phyloP scores from a whole-genome alignment of 2,329 filamentous ascomycete species.

The Aspergillus nomiae region DNA sequence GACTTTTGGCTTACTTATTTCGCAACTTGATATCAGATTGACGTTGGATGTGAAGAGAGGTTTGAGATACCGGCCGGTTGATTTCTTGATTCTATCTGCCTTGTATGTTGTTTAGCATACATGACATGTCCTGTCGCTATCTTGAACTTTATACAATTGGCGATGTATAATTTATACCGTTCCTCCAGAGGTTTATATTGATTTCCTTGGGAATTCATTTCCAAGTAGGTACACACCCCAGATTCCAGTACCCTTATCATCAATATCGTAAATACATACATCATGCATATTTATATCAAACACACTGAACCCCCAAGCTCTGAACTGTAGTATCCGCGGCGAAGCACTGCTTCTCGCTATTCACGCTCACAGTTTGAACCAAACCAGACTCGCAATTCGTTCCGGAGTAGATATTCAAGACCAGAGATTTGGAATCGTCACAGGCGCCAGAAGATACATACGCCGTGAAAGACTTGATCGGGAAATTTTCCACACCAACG shows the following conservation, averaged over 20 bases:
- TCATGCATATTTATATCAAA: not conserved
- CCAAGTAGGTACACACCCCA: not conserved
- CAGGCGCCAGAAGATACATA: constrained; percentile 16
- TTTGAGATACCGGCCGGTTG: not conserved
- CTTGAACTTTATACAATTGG: not conserved
- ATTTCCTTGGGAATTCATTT: not conserved
- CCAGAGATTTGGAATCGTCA: constrained; percentile 13
- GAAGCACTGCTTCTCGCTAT: not conserved
- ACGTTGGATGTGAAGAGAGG: not conserved
- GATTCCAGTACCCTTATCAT: not conserved
- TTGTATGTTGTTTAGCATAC: not conserved
- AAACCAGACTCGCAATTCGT: not conserved
- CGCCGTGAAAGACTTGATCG: constrained; percentile 19
- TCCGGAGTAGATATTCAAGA: not conserved
- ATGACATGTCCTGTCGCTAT: not conserved
- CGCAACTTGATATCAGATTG: not conserved
- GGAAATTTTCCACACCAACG: constrained; percentile 19
- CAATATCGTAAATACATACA: not conserved
- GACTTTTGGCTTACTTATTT: not conserved
- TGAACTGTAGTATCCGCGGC: not conserved
- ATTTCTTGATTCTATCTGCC: not conserved
- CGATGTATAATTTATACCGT: not conserved
- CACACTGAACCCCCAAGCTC: not conserved
- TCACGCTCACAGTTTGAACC: not conserved
- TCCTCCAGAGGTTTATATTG: not conserved